Evolutionary conservation across 1,284 basidiomycete species (phyloP), one percentile per base, ranked within the genome.

Genomic region (Papiliotrema terrestris): DNA sequence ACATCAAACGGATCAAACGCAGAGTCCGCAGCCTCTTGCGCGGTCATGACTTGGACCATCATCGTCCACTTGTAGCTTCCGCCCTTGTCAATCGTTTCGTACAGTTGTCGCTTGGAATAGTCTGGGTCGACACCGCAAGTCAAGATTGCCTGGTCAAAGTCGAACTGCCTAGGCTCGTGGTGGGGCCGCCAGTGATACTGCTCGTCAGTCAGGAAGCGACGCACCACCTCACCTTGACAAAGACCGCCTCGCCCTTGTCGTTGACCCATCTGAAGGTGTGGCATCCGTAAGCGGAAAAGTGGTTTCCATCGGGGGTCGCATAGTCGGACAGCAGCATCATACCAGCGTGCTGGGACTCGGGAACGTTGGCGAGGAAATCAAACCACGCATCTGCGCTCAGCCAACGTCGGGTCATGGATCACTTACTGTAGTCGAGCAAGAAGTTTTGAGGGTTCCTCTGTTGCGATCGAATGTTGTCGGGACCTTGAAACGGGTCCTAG

Each of bases 1-100:
- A 78, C 68, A 61, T 79, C 78, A 26, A 79, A 75, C 17, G 76
- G 61, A 52, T 79, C 74, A 26, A 76, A 79, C 26, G 53, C 58
- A 54, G 66, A 63, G 8, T 69, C 59, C 13, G 67, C 63, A 2
- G 74, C 75, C 43, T 77, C 61, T 49, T 76, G 63, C 1, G 76
- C 72, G 9, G 65, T 71, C 78, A 79, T 73, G 49, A 70, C 59
- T 45, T 71, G 58, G 50, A 70, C 62, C 56, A 65, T 68, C 60
- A 74, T 59, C 11, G 73, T 77, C 74, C 75, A 77, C 55, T 67
- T 73, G 39, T 68, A 74, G 45, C 66, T 69, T 25, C 73, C 62
- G 20, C 76, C 76, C 32, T 69, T 63, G 42, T 78, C 73, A 59
- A 79, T 77, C 20, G 76, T 66, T 20, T 78, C 72, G 51, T 65